Evolutionary conservation across 352 stramenopile species (phyloP), one percentile per base, ranked within the genome.

Genomic region (Thalassiosira oceanica): DNA sequence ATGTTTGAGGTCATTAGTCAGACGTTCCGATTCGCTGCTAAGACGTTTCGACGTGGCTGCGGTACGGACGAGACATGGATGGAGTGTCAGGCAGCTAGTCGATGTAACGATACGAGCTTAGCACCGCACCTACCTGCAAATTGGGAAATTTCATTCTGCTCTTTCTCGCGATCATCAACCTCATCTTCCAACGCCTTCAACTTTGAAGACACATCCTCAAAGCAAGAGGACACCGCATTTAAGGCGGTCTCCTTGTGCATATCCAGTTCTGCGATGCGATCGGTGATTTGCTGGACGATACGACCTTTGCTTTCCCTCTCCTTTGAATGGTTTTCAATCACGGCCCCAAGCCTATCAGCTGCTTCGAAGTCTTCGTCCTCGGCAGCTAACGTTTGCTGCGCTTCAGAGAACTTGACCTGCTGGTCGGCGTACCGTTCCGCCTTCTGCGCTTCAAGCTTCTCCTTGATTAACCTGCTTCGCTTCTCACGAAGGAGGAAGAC

Each of bases 361-460:
- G 80, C 44, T 56, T 92, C 82, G 67, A 87, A 92, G 54, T 90
- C 82, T 69, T 92, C 84, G 36, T 78, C 46, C 51, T 90, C 84
- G 0, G 71, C 80, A 21, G 84, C 84, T n/a, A 61, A 46, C 31
- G 65, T 69, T 49, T 84, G 74, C 53, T 87, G 79, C 16, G 49
- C 27, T 61, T 88, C 69, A 3, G 74, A 61, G 58, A 82, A 65
- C 27, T 74, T 43, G 21, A 81, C 72, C 60, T 88, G 75, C 42
- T 85, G 73, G 6, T 49, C 61, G 6, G 66, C 61, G 27, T 85
- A 72, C 18, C 68, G 26, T 44, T 85, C 35, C 26, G 80, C 75
- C 20, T 85, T 81, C n/a, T 80, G 16, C 0, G 84, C 65, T 10
- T 62, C 36, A 36, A 66, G 65, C 28, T 62, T 62, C 36, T 88